phyloP scores from a whole-genome alignment of 352 stramenopile species.

The Pythium chondricola region DNA sequence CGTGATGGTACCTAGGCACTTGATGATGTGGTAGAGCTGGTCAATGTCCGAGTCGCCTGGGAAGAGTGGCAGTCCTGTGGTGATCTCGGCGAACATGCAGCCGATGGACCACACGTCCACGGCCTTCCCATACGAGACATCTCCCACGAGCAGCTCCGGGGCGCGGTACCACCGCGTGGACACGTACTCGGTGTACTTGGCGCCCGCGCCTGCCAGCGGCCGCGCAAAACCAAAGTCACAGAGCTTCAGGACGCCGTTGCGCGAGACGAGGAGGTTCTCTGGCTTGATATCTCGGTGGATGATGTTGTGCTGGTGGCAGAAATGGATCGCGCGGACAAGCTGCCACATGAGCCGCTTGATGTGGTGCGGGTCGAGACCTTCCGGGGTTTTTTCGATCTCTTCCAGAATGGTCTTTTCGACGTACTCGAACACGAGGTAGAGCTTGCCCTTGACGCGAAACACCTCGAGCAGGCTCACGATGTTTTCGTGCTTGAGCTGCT shows the following conservation, averaged over 20 bases:
- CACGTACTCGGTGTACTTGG: conserved; percentile 87
- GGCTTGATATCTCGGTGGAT: conserved; percentile 95
- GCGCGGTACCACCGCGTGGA: conserved; percentile 94
- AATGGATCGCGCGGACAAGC: conserved; percentile 82
- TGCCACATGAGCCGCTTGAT: conserved; percentile 85
- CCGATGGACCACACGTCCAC: conserved; percentile 97
- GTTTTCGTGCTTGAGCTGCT: conserved; percentile 83
- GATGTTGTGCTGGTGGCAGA: conserved; percentile 94
- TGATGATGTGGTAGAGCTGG: conserved; percentile 85
- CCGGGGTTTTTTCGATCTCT: conserved; percentile 83
- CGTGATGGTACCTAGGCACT: conserved; percentile 64
- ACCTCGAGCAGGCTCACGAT: conserved; percentile 85
- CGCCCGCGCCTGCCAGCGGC: conserved; percentile 51
- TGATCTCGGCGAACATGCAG: conserved; percentile 95
- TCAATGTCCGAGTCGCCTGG: conserved; percentile 96
- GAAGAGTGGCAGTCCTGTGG: conserved; percentile 94
- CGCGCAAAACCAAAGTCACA: conserved; percentile 87
- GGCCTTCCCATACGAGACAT: conserved; percentile 91
- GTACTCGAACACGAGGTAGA: conserved; percentile 87
- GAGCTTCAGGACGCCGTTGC: conserved; percentile 92
- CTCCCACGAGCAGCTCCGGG: conserved; percentile 88
- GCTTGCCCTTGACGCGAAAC: conserved; percentile 78
- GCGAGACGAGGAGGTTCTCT: conserved; percentile 92
- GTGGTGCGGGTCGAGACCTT: conserved; percentile 52
- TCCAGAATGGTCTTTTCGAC: conserved; percentile 87